These are phyloP conservation scores for Barbarea vulgaris DNA, from an alignment of 345 rosid genomes.

Conservation along the genomic window DNA sequence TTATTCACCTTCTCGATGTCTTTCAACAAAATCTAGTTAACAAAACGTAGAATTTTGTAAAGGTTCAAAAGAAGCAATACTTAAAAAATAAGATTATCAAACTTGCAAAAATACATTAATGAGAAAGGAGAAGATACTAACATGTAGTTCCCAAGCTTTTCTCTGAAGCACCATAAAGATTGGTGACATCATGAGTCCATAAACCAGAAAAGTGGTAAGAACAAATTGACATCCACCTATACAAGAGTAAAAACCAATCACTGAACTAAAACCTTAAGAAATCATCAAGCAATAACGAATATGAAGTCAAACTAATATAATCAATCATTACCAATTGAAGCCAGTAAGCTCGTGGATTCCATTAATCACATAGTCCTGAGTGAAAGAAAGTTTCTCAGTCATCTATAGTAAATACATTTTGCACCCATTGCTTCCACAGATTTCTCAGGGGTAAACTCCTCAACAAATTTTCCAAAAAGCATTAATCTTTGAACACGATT, in stretches of 20 bases:
- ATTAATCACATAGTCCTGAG: constrained; percentile 48
- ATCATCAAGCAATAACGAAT: background rate
- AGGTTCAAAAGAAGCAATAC: background rate
- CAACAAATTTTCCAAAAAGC: constrained; percentile 15
- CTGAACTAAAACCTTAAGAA: background rate
- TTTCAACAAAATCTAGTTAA: background rate
- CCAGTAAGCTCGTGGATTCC: constrained; percentile 54
- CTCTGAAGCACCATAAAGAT: constrained; percentile 29
- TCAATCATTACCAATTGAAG: constrained; percentile 47
- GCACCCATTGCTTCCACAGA: constrained; percentile 18
- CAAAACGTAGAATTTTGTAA: background rate
- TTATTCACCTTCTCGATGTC: background rate
- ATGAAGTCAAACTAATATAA: background rate
- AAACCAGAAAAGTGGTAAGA: constrained; percentile 43
- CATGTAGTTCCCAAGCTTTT: constrained; percentile 30
- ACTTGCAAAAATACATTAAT: background rate
- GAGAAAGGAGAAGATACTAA: constrained; percentile 20
- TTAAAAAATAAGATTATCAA: background rate
- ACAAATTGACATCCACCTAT: constrained; percentile 49
- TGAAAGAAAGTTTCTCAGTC: constrained; percentile 51
- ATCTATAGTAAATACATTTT: background rate
- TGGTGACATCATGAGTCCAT: constrained; percentile 38
- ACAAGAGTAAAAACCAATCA: constrained; percentile 19
- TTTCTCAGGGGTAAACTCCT: constrained; percentile 38
- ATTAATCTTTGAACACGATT: constrained; percentile 28